Evolutionary conservation across 305 asterid species (phyloP).

Genomic region (Coffea humblotiana): DNA sequence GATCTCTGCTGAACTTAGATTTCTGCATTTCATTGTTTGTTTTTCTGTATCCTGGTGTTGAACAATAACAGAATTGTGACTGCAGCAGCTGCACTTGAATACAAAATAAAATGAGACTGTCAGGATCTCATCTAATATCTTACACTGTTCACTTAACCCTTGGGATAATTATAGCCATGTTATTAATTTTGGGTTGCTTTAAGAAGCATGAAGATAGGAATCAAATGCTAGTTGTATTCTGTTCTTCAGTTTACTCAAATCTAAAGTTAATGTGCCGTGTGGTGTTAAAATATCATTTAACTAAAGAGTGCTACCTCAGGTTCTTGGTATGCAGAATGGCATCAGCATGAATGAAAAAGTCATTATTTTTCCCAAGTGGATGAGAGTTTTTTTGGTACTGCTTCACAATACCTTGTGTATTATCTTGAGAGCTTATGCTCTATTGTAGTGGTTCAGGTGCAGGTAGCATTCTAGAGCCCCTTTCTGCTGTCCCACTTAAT

Average conservation of each 20-base stretch:
- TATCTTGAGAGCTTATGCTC: conserved; percentile 41
- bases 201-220: background rate
- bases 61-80: background rate
- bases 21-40: too few relatives aligned
- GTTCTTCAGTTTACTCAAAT: background rate
- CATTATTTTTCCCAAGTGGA: background rate
- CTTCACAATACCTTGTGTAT: background rate
- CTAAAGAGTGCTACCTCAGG: background rate
- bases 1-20: background rate
- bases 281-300: background rate
- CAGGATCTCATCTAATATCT: background rate
- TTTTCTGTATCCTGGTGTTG: background rate
- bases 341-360: background rate
- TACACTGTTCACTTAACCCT: background rate
- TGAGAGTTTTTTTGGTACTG: background rate
- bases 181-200: background rate
- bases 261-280: background rate
- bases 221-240: background rate
- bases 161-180: background rate
- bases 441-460: conserved; percentile 81
- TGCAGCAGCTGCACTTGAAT: background rate
- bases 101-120: background rate
- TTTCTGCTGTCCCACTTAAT: conserved; percentile 83
- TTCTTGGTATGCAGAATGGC: background rate
- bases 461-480: conserved; percentile 83